Conservation (phyloP, 805 yeast species). For the Ogataea nitratoaversa region DNA sequence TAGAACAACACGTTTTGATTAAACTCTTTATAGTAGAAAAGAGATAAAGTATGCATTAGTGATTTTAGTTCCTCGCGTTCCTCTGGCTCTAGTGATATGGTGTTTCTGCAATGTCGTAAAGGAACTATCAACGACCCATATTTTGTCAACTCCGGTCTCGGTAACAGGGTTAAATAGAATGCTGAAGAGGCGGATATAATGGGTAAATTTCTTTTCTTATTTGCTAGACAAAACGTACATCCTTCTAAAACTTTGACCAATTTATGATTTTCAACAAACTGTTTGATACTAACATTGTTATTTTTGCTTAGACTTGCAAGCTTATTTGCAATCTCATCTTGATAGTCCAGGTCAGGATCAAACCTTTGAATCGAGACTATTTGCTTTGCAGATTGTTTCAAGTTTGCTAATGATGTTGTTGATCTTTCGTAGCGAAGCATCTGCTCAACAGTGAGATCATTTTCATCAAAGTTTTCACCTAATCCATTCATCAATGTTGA, state of each 20-base stretch:
- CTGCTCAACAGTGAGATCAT: conserved; percentile 35
- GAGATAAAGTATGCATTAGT: conserved; percentile 38
- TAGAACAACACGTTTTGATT: conserved; percentile 38
- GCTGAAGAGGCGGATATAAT: conserved; percentile 31
- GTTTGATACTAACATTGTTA: conserved; percentile 19
- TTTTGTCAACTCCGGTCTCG: conserved; percentile 36
- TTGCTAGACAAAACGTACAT: conserved; percentile 36
- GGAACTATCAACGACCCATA: conserved; percentile 39
- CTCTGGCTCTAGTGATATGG: conserved; percentile 37
- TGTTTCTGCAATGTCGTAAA: conserved; percentile 35
- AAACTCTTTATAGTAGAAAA: conserved; percentile 35
- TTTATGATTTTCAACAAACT: conserved; percentile 21
- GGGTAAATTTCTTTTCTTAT: conserved; percentile 22
- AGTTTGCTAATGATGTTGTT: conserved; percentile 8
- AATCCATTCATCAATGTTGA: too few species aligned
- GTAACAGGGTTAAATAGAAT: conserved; percentile 36
- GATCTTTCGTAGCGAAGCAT: conserved; percentile 32
- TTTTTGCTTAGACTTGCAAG: conserved; percentile 31
- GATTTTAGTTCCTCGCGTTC: conserved; percentile 41
- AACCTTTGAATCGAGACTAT: conserved; percentile 36
- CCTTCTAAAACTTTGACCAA: conserved; percentile 29
- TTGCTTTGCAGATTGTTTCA: conserved; percentile 25
- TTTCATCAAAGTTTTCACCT: conserved; percentile 15
- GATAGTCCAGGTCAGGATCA: conserved; percentile 36
- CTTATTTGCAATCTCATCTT: conserved; percentile 37